Evolutionary conservation across 306 rosid genomes (phyloP), one percentile per base, ranked within the genome.

Genomic region (Lathyrus aphaca): DNA sequence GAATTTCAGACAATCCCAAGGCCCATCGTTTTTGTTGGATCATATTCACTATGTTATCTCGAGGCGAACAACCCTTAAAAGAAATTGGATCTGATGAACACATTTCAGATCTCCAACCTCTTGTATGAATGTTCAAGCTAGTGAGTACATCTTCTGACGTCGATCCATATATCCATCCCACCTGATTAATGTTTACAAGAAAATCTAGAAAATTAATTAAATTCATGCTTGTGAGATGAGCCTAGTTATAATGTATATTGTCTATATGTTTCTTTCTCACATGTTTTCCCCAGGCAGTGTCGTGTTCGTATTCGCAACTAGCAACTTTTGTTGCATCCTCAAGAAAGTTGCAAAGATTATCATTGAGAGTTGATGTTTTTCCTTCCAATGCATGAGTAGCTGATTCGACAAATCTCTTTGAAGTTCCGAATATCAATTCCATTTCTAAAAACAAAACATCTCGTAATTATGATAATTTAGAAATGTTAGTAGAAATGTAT

Each of bases 281-380:
- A 90, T 82, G 17, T 30, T n/a, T 37, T 0, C 95, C 95, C 97
- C 97, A 91, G 2, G n/a, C 19, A 13, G 89, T 84, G 54, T 71
- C 71, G 10, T 27, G 18, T 58, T 88, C 97, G 32, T 82, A 91
- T 8, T 5, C 63, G 43, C 79, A 82, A 35, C 71, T 29, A 38
- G 86, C 76, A 5, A 91, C 91, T 21, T 74, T 18, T 16, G 1
- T 40, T 3, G 90, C 87, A 35, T 82, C 74, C 64, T 86, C 83
- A 4, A 77, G 16, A 19, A 13, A 53, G 50, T 63, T 40, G 10
- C 19, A 13, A 56, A 67, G 56, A 8, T 44, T 53, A 57, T 57
- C 21, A 14, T 29, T 57, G 8, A 21, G 21, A 30, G 21, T 4
- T 42, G 1, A 10, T 71, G 68, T 54, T 11, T 72, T 69, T 12